Evolutionary conservation across 83 land plant genomes (phyloP).

Genomic region (Picea abies): DNA sequence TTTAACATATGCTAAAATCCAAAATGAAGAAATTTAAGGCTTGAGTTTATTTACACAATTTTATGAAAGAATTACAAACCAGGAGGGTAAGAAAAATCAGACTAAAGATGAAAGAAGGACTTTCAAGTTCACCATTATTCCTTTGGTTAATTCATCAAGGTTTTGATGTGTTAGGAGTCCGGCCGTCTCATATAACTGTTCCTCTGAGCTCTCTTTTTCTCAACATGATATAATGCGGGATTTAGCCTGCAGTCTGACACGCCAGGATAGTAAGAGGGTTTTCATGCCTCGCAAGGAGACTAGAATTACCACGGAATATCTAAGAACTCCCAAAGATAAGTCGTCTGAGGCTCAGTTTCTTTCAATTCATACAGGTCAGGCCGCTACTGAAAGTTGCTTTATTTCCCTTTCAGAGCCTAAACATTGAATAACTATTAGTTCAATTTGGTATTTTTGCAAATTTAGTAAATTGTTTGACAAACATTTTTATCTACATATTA

Average conservation of each 20-base stretch:
- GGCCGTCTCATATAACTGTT: conserved; percentile 20
- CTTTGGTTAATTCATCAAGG: not conserved
- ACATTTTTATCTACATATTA: not conserved
- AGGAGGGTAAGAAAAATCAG: not conserved
- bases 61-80: too few species aligned
- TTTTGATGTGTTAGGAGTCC: not conserved
- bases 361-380: conserved; percentile 66
- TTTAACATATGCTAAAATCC: conserved; percentile 15
- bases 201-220: conserved; percentile 41
- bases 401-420: too few species aligned
- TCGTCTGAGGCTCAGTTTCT: conserved; percentile 54
- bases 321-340: conserved; percentile 27
- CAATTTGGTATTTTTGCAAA: not conserved
- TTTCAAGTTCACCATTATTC: not conserved
- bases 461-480: not conserved
- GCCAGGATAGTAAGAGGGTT: conserved; percentile 31
- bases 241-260: conserved; percentile 43
- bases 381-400: too few species aligned
- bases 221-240: conserved; percentile 70
- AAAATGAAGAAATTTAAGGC: too few species aligned
- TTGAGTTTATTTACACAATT: too few species aligned
- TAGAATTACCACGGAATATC: conserved; percentile 48
- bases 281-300: conserved; percentile 54
- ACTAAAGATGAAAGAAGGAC: too few species aligned
- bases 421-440: not conserved